Conservation (phyloP, 768 basidiomycete genomes). For the Neoboletus brunneissimus region DNA sequence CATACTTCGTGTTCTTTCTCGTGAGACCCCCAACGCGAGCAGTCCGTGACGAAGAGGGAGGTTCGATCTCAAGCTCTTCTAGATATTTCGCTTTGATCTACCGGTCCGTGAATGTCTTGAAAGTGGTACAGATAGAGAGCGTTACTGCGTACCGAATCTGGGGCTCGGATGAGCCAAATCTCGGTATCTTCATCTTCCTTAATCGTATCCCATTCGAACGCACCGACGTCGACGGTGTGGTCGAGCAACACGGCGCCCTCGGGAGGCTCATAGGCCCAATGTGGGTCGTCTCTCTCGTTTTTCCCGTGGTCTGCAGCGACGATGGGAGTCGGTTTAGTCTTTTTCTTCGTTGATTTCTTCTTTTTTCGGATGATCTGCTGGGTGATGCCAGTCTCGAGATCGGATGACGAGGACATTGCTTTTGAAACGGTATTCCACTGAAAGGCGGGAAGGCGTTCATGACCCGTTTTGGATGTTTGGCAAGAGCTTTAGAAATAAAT, state of each 20-base stretch:
- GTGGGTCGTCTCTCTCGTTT: conserved; percentile 52
- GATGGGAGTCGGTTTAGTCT: not conserved
- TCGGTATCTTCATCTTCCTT: conserved; percentile 57
- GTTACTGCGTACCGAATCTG: conserved; percentile 54
- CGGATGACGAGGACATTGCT: conserved; percentile 26
- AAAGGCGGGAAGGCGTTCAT: not conserved
- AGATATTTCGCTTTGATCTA: conserved; percentile 69
- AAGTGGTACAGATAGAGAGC: not conserved
- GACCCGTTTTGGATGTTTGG: conserved; percentile 27
- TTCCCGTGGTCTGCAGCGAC: conserved; percentile 32
- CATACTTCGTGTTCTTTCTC: conserved; percentile 54
- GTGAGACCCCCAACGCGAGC: conserved; percentile 48
- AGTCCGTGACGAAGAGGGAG: conserved; percentile 39
- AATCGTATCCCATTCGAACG: conserved; percentile 69
- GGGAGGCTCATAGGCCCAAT: conserved; percentile 64
- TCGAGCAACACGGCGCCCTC: conserved; percentile 48
- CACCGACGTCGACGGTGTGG: conserved; percentile 40
- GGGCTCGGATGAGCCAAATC: conserved; percentile 68
- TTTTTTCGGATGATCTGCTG: conserved; percentile 10
- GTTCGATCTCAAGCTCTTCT: conserved; percentile 47
- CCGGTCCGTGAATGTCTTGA: not conserved
- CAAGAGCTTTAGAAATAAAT: conserved; percentile 28
- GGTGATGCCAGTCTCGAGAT: conserved; percentile 9
- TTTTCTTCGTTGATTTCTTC: conserved; percentile 9
- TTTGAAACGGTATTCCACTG: not conserved